Evolutionary conservation across 768 basidiomycete species (phyloP).

Genomic region (Clathrus columnatus): DNA sequence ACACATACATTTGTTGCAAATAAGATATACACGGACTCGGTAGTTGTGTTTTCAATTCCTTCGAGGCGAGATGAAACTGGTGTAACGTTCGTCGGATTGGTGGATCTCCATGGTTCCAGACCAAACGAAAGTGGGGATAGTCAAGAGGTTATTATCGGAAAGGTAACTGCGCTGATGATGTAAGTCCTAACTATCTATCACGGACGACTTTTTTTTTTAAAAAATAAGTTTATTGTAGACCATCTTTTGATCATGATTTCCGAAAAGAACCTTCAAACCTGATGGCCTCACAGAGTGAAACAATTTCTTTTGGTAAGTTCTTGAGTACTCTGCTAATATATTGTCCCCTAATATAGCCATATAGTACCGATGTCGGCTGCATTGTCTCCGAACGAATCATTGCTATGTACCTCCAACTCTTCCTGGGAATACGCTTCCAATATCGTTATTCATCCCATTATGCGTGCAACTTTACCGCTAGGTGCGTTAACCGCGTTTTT

Average conservation of each 20-base stretch:
- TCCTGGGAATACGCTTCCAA: constrained; percentile 32
- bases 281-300: constrained; percentile 44
- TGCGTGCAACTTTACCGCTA: constrained; percentile 21
- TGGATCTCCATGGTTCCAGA: constrained; percentile 38
- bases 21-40: background rate
- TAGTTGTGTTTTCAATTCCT: constrained; percentile 1
- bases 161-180: constrained; percentile 44
- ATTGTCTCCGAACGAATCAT: constrained; percentile 49
- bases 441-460: constrained; percentile 37
- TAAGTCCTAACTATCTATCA: constrained; percentile 23
- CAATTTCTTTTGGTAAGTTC: constrained; percentile 16
- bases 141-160: constrained; percentile 40
- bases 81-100: constrained; percentile 38
- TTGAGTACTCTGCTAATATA: background rate
- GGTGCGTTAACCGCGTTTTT: background rate
- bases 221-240: constrained; percentile 27
- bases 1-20: background rate
- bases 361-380: constrained; percentile 51
- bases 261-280: constrained; percentile 43
- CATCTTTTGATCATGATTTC: constrained; percentile 41
- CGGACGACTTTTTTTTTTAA: background rate
- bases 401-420: constrained; percentile 44
- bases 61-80: background rate
- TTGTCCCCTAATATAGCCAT: background rate
- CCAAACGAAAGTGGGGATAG: constrained; percentile 20